phyloP scores from a whole-genome alignment of 2,329 filamentous ascomycete genomes.

The Ophiocordyceps sinensis region DNA sequence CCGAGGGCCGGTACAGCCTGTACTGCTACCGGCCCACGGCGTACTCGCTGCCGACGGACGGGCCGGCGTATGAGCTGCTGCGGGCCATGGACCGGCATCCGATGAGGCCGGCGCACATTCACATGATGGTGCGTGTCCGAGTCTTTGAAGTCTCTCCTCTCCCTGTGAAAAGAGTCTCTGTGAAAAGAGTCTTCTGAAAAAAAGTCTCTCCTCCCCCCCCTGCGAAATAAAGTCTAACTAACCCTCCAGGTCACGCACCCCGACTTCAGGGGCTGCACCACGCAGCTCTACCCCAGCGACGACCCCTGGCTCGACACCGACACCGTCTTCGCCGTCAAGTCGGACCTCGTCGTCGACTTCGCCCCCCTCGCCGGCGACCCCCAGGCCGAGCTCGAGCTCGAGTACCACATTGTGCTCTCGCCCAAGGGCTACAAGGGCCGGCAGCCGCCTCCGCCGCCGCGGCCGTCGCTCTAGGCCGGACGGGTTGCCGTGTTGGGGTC shows the following conservation, averaged over 20 bases:
- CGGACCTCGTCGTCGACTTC: constrained; percentile 35
- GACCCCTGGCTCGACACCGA: constrained; percentile 45
- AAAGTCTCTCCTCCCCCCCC: too few relatives aligned
- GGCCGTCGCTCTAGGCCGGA: background rate
- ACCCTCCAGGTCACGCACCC: constrained; percentile 31
- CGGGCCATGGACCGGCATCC: constrained; percentile 32
- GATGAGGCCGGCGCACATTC: constrained; percentile 34
- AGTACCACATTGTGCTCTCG: constrained; percentile 28
- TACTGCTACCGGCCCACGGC: constrained; percentile 64
- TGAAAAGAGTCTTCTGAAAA: too few relatives aligned
- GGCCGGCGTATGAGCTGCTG: constrained; percentile 26
- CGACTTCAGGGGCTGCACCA: constrained; percentile 58
- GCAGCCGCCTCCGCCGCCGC: background rate
- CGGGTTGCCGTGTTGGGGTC: too few relatives aligned
- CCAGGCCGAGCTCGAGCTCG: constrained; percentile 22
- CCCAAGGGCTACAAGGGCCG: constrained; percentile 29
- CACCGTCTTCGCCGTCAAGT: constrained; percentile 38
- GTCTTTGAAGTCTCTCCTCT: too few relatives aligned
- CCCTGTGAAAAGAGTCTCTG: too few relatives aligned
- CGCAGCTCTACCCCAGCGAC: constrained; percentile 60
- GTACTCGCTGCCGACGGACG: constrained; percentile 56
- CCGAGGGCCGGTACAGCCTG: constrained; percentile 55
- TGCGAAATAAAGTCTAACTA: too few relatives aligned
- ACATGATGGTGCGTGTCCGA: constrained; percentile 28
- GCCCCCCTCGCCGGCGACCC: constrained; percentile 25